A percentile compares a stretch with the other conserved stretches of the same genome.
Conservation (phyloP, 108 stramenopile species). For the Epithemia pelagica region DNA sequence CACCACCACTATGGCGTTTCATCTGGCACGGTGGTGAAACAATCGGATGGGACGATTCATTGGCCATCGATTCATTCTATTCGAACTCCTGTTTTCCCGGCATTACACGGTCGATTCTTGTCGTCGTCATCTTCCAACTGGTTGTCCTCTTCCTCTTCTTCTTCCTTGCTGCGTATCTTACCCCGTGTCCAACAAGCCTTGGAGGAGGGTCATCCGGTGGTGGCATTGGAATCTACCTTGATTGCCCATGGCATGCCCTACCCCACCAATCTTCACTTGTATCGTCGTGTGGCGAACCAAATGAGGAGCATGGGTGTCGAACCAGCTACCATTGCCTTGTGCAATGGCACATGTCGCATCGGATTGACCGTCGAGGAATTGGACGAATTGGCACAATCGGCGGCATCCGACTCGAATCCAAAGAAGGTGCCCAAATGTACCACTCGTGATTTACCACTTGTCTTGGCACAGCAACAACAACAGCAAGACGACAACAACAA, state of each 20-base stretch:
- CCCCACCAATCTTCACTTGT: constrained; percentile 90
- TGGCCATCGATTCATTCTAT: no score
- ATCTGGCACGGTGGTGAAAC: no score
- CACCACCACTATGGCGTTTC: no score
- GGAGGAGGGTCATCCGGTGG: constrained; percentile 34
- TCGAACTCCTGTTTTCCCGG: no score
- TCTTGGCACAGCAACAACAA: constrained; percentile 28
- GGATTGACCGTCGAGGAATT: constrained; percentile 82
- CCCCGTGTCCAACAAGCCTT: constrained; percentile 32
- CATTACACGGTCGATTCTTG: no score
- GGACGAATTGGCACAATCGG: constrained; percentile 67
- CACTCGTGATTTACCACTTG: constrained; percentile 79
- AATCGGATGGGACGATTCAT: no score
- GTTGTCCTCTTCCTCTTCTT: not conserved
- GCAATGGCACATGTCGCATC: constrained; percentile 70
- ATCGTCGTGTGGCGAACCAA: constrained; percentile 55
- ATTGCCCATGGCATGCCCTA: constrained; percentile 98
- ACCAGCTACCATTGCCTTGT: constrained; percentile 91
- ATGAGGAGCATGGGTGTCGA: constrained; percentile 64
- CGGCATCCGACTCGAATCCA: constrained; percentile 52
- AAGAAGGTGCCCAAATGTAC: constrained; percentile 79
- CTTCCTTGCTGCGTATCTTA: not conserved
- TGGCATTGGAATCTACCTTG: constrained; percentile 97
- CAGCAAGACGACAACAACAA: constrained; percentile 4
- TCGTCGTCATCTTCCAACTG: not conserved